These are phyloP conservation scores for Raffaelea albimanens DNA, from an alignment of 2,329 filamentous ascomycete species.

Conservation along the genomic window DNA sequence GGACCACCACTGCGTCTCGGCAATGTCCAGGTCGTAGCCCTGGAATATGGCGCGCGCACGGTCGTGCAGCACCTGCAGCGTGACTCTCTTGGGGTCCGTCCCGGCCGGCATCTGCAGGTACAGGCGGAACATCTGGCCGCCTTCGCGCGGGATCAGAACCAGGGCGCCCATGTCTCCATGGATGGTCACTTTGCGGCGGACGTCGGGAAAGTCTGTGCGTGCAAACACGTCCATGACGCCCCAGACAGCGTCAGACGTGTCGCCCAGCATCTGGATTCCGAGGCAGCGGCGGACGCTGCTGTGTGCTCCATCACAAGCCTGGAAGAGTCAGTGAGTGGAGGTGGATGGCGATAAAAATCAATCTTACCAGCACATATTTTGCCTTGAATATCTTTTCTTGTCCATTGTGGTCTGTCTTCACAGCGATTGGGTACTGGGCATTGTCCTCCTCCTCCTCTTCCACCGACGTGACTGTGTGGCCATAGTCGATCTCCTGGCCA, in stretches of 20 bases:
- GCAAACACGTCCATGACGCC: slow-evolving; percentile 56
- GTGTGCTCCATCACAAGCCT: slow-evolving; percentile 35
- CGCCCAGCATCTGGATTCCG: slow-evolving; percentile 78
- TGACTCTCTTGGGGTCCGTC: slow-evolving; percentile 38
- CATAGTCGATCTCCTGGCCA: slow-evolving; percentile 39
- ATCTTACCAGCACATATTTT: slow-evolving; percentile 43
- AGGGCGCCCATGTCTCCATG: slow-evolving; percentile 42
- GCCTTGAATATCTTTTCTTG: slow-evolving; percentile 29
- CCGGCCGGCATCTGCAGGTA: slow-evolving; percentile 44
- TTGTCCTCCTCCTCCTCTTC: slow-evolving; percentile 19
- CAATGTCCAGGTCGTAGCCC: slow-evolving; percentile 42
- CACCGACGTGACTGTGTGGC: slow-evolving; percentile 40
- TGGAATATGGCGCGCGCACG: slow-evolving; percentile 39
- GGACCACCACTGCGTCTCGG: slow-evolving; percentile 50
- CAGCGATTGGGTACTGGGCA: slow-evolving; percentile 24
- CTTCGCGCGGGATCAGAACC: slow-evolving; percentile 50
- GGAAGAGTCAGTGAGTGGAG: no score
- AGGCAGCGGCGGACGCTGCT: slow-evolving; percentile 72
- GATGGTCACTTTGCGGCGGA: slow-evolving; percentile 42
- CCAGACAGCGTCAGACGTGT: slow-evolving; percentile 75
- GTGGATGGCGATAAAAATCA: no score
- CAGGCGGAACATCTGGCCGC: slow-evolving; percentile 44
- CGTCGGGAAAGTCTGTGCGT: slow-evolving; percentile 48
- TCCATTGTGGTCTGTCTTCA: slow-evolving; percentile 31
- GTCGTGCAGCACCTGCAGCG: slow-evolving; percentile 38